A percentile compares a stretch with the other conserved stretches of the same genome.
phyloP scores from a whole-genome alignment of 1,139 yeast genomes.

The Magnusiomyces fungicola region DNA sequence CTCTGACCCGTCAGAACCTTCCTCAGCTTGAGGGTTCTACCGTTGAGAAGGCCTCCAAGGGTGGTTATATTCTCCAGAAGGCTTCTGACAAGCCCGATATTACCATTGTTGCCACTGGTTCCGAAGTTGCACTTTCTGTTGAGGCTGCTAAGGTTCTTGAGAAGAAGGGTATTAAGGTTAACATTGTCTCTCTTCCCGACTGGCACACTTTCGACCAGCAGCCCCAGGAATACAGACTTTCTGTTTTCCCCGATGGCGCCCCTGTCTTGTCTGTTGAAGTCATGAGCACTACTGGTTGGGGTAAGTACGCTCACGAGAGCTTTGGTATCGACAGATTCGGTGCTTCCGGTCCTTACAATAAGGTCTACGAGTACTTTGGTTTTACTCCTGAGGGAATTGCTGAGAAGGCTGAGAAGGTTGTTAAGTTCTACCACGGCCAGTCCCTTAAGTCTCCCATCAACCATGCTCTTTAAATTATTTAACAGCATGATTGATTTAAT shows the following conservation, averaged over 20 bases:
- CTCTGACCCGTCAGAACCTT: conserved; percentile 94
- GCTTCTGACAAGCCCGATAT: conserved; percentile 59
- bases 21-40: conserved; percentile 95
- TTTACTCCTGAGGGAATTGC: conserved; percentile 95
- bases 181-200: conserved; percentile 91
- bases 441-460: conserved; percentile 67
- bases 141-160: conserved; percentile 71
- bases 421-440: conserved; percentile 78
- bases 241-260: conserved; percentile 89
- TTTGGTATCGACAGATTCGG: conserved; percentile 96
- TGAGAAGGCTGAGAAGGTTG: conserved; percentile 71
- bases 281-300: conserved; percentile 88
- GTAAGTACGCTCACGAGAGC: conserved; percentile 92
- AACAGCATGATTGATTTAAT: too few relatives aligned
- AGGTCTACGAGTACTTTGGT: conserved; percentile 76
- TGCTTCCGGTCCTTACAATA: conserved; percentile 88
- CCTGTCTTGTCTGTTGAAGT: conserved; percentile 96
- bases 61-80: conserved; percentile 78
- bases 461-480: conserved; percentile 48
- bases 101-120: conserved; percentile 86
- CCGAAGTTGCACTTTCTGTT: conserved; percentile 82
- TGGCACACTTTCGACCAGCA: conserved; percentile 85
- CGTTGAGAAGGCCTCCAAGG: conserved; percentile 86
- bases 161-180: conserved; percentile 55
- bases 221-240: conserved; percentile 66